These are phyloP conservation scores for Lachnellula arida DNA, from an alignment of 2,329 filamentous ascomycete species.

Conservation along the genomic window DNA sequence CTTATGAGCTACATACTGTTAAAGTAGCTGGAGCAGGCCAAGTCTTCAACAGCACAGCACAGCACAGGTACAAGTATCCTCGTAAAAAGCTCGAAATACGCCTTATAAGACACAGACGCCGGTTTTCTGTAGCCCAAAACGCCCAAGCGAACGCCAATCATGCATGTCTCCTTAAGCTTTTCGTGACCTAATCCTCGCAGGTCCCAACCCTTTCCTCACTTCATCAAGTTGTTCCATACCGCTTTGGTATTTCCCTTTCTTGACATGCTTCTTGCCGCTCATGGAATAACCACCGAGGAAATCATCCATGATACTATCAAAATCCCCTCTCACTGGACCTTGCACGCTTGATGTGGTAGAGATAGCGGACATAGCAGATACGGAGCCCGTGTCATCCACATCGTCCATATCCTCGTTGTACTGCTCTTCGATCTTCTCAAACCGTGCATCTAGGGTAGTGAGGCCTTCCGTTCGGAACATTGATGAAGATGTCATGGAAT, in stretches of 20 bases:
- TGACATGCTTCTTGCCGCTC: constrained; percentile 68
- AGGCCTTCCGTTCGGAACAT: constrained; percentile 84
- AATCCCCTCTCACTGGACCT: constrained; percentile 69
- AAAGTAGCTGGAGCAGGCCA: too few relatives aligned
- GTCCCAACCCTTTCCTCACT: constrained; percentile 73
- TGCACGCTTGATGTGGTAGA: constrained; percentile 63
- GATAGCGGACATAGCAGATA: constrained; percentile 52
- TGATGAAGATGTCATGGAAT: constrained; percentile 88
- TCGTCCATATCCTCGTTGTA: constrained; percentile 63
- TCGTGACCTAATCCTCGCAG: constrained; percentile 54
- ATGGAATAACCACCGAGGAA: constrained; percentile 74
- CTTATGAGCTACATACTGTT: too few relatives aligned
- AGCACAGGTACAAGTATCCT: too few relatives aligned
- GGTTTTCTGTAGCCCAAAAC: constrained; percentile 9
- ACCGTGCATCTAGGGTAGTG: constrained; percentile 79
- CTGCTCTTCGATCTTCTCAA: constrained; percentile 83
- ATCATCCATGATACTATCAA: constrained; percentile 87
- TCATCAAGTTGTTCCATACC: constrained; percentile 90
- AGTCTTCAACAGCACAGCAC: too few relatives aligned
- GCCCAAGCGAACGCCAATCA: not conserved
- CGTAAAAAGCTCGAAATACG: not conserved
- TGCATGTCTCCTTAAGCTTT: constrained; percentile 17
- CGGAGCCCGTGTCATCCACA: constrained; percentile 56
- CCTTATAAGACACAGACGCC: not conserved
- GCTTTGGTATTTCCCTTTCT: constrained; percentile 74